phyloP scores from a whole-genome alignment of 2,329 filamentous ascomycete species.

The Fusarium pilosicola region DNA sequence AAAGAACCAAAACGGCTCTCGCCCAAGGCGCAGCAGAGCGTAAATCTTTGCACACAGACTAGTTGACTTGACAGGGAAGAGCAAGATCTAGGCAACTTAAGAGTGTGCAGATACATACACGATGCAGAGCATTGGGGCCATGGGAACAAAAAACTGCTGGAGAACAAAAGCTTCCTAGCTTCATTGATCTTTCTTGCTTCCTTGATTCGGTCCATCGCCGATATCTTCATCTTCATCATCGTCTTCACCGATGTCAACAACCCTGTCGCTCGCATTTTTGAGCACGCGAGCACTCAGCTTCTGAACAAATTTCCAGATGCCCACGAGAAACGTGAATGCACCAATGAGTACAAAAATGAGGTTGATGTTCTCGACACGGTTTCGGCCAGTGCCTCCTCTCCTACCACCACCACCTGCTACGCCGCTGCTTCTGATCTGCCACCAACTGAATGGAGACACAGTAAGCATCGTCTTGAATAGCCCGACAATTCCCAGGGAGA shows the following conservation, averaged over 20 bases:
- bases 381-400: conserved; percentile 74
- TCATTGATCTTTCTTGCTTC: conserved; percentile 48
- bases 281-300: conserved; percentile 77
- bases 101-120: conserved; percentile 75
- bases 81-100: conserved; percentile 91
- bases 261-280: conserved; percentile 79
- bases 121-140: neutral
- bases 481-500: conserved; percentile 88
- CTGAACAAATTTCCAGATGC: conserved; percentile 84
- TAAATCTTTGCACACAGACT: conserved; percentile 95
- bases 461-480: conserved; percentile 83
- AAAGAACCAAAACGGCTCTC: conserved; percentile 62
- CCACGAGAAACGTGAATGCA: conserved; percentile 82
- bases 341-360: conserved; percentile 84
- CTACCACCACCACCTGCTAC: conserved; percentile 62
- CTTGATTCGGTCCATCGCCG: conserved; percentile 56
- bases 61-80: conserved; percentile 88
- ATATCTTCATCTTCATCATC: conserved; percentile 67
- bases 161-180: conserved; percentile 6
- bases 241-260: conserved; percentile 80
- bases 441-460: conserved; percentile 80
- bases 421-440: conserved; percentile 74
- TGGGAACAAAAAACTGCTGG: neutral
- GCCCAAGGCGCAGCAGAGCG: conserved; percentile 56
- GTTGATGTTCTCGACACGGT: conserved; percentile 80